Evolutionary conservation across 208 protist species (phyloP).

Genomic region (Acanthamoeba culbertsoni): DNA sequence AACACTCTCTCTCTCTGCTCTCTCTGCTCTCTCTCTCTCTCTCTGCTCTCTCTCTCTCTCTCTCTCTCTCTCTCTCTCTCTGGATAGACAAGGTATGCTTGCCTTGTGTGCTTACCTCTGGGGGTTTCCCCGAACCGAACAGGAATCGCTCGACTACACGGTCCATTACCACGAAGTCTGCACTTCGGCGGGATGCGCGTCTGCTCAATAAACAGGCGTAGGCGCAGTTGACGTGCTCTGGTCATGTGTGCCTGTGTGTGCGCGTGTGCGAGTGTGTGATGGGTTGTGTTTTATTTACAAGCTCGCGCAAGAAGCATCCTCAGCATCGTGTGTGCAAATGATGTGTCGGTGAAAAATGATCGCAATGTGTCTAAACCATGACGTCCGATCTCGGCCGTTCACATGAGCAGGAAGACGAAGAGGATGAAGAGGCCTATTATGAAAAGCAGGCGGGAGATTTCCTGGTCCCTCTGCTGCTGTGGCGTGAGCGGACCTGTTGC

Average conservation of each 20-base stretch:
- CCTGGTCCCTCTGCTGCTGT: neutral
- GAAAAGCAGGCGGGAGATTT: conserved; percentile 46
- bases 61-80: no score
- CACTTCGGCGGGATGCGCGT: no score
- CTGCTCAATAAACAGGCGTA: no score
- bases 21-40: neutral
- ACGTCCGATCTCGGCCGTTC: neutral
- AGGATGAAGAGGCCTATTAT: conserved; percentile 42
- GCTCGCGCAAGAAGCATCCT: no score
- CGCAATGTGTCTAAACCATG: neutral
- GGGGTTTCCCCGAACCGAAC: no score
- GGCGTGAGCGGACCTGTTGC: neutral
- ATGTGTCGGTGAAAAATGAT: neutral
- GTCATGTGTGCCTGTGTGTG: no score
- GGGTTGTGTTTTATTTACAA: no score
- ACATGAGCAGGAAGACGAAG: conserved; percentile 8
- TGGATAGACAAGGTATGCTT: no score
- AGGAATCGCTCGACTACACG: neutral
- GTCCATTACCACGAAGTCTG: neutral
- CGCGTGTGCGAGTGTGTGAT: no score
- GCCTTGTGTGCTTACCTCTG: no score
- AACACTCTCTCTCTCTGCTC: neutral
- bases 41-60: neutral
- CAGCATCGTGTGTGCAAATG: no score
- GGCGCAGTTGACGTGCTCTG: no score